A percentile compares a stretch with the other conserved stretches of the same genome.
phyloP scores from a whole-genome alignment of 176 grass and related monocot species.

The Cenchrus fungigraminus region DNA sequence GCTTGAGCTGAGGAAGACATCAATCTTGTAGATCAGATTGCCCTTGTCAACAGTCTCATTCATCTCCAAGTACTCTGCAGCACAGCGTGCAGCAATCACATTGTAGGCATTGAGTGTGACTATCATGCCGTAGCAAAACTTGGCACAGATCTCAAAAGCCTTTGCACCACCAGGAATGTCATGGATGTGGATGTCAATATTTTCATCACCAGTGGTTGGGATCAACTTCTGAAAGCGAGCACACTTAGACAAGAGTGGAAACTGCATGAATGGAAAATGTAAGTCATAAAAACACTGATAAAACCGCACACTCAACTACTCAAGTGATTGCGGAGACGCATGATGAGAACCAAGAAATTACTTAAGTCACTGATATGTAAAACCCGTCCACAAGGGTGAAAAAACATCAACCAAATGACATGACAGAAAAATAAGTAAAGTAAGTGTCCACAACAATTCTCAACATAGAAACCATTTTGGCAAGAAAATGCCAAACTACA shows the following conservation, averaged over 20 bases:
- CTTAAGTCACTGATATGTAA: neutral
- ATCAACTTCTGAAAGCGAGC: conserved; percentile 81
- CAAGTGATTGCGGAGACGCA: neutral
- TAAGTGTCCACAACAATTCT: neutral
- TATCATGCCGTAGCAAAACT: conserved; percentile 87
- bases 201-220: conserved; percentile 61
- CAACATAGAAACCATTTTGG: neutral
- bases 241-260: conserved; percentile 91
- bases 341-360: neutral
- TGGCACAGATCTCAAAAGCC: conserved; percentile 94
- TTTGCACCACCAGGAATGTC: conserved; percentile 89
- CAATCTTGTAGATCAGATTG: conserved; percentile 97
- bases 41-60: conserved; percentile 88
- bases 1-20: conserved; percentile 80
- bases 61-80: conserved; percentile 95
- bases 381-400: neutral
- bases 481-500: conserved; percentile 20
- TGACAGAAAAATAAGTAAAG: neutral
- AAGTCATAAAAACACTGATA: conserved; percentile 17
- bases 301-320: neutral
- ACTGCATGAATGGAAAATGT: conserved; percentile 54
- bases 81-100: conserved; percentile 78
- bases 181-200: conserved; percentile 68
- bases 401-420: neutral
- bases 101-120: conserved; percentile 97